Conservation (phyloP, 352 stramenopile species). For the Nothophytophthora sp. region DNA sequence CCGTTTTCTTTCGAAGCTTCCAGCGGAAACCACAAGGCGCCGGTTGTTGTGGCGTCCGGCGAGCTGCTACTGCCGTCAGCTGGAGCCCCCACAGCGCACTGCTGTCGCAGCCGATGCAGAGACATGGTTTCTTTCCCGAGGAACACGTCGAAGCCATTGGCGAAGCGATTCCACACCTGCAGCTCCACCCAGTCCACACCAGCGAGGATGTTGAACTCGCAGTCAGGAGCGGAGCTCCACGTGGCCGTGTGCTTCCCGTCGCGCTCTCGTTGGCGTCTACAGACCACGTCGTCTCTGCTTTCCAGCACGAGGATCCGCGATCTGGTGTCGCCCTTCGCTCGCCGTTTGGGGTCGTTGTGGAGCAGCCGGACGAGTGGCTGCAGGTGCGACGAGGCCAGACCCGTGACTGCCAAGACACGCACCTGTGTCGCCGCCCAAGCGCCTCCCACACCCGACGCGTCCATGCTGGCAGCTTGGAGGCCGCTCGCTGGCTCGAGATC, state of each 20-base stretch:
- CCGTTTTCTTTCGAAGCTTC: slow-evolving; percentile 19
- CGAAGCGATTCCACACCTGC: slow-evolving; percentile 69
- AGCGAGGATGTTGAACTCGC: slow-evolving; percentile 29
- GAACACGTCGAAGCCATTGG: slow-evolving; percentile 55
- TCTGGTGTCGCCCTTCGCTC: slow-evolving; percentile 1
- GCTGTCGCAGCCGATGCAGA: slow-evolving; percentile 27
- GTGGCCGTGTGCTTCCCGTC: slow-evolving; percentile 41
- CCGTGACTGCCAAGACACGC: slow-evolving; percentile 29
- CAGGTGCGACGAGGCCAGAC: slow-evolving; percentile 43
- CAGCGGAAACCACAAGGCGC: slow-evolving; percentile 41
- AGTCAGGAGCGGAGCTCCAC: slow-evolving; percentile 18
- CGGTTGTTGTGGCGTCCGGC: slow-evolving; percentile 7
- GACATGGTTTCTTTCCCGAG: slow-evolving; percentile 42
- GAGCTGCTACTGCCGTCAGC: not conserved
- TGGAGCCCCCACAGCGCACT: not conserved
- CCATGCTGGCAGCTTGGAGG: slow-evolving; percentile 2
- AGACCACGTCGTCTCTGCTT: slow-evolving; percentile 15
- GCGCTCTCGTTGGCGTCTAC: slow-evolving; percentile 23
- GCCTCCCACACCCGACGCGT: not conserved
- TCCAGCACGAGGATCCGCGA: slow-evolving; percentile 18
- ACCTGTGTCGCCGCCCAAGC: slow-evolving; percentile 36
- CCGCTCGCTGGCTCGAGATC: slow-evolving; percentile 13
- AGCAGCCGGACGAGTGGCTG: slow-evolving; percentile 52
- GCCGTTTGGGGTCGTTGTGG: slow-evolving; percentile 29
- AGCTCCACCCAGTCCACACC: slow-evolving; percentile 48